Evolutionary conservation across 306 rosid species (phyloP), one percentile per base, ranked within the genome.

Genomic region (Prinsepia uniflora): DNA sequence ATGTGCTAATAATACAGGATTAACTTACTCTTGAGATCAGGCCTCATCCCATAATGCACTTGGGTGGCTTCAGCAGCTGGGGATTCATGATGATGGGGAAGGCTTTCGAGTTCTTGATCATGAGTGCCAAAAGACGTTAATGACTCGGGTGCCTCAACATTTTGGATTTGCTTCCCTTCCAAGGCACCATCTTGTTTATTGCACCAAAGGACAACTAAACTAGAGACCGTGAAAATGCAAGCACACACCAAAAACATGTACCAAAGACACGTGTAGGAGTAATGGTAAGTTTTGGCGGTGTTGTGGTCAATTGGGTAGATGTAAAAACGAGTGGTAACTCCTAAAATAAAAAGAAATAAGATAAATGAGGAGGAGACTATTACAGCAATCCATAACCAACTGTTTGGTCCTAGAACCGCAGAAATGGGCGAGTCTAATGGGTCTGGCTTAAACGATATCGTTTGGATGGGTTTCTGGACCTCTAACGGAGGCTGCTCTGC

Each of bases 361-460:
- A 42, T 22, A 68, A 82, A 85, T 15, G 84, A 82, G 8, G 86
- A 85, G 12, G 86, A 53, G 41, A 85, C 66, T n/a, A 67, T 70
- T 45, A 78, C 74, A 4, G 68, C 81, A 34, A 78, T 81, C 77
- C 79, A 82, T 22, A 85, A 59, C 86, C 89, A 85, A 39, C 57
- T 81, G 57, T 64, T 74, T 64, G 78, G 72, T 24, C 84, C 86
- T 36, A 81, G 65, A 56, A 72, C 73, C 13, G 56, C 24, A 5
- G 82, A 63, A 8, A 79, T 66, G 40, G 84, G 82, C 6, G 76
- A 64, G 84, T 76, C 89, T 14, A 62, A 6, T 17, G 80, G 81
- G 46, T 50, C 62, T 30, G 86, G 58, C 75, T 82, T 82, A 18
- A 85, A 79, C 70, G 73, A 74, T 45, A 66, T 15, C 2, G 74